Conservation (phyloP, 768 basidiomycete genomes). For the Galerina sulciceps region DNA sequence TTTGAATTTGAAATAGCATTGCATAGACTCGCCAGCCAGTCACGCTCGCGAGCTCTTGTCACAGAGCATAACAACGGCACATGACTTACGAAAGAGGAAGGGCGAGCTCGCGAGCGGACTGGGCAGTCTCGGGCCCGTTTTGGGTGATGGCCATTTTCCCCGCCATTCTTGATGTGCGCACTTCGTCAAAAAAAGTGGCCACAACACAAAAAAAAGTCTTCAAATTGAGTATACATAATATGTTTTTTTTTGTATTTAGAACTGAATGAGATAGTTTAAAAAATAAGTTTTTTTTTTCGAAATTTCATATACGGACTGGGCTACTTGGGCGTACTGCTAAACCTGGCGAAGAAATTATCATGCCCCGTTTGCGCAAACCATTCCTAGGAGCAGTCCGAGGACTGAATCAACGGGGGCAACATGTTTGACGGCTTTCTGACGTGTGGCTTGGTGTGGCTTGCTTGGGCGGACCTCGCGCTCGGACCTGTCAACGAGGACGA, state of each 20-base stretch:
- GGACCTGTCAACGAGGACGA: neutral
- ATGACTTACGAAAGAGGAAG: no score
- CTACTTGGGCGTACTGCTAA: no score
- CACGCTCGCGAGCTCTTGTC: no score
- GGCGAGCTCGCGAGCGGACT: neutral
- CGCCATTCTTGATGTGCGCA: neutral
- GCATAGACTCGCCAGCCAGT: neutral
- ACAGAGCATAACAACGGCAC: no score
- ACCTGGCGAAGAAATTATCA: no score
- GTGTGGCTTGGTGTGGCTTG: neutral
- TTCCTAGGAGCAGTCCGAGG: neutral
- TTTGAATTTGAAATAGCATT: no score
- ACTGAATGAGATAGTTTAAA: neutral
- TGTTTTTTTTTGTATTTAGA: neutral
- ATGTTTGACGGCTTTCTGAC: neutral
- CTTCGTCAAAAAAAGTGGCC: constrained; percentile 6
- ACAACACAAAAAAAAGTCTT: constrained; percentile 4
- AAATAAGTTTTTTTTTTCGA: neutral
- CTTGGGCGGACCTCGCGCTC: neutral
- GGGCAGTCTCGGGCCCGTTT: neutral
- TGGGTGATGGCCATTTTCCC: constrained; percentile 1
- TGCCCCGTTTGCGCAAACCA: no score
- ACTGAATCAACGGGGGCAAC: neutral
- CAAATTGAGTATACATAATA: constrained; percentile 1
- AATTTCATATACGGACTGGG: no score